Evolutionary conservation across 2,329 filamentous ascomycete genomes (phyloP), one percentile per base, ranked within the genome.

Genomic region (Stachybotrys elegans): DNA sequence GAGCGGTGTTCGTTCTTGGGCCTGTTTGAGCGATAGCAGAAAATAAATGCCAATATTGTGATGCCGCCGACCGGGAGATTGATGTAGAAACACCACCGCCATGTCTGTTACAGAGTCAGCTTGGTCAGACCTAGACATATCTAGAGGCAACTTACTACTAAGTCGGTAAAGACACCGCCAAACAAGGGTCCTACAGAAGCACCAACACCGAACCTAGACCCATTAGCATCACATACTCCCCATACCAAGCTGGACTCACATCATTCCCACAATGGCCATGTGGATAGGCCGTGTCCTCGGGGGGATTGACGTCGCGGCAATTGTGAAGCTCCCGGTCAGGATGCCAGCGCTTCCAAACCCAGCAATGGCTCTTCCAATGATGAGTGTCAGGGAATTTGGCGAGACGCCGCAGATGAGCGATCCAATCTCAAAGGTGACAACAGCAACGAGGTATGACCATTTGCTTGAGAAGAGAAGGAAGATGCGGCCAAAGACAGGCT

Each of bases 361-460:
- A 44, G 62, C 62, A 27, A 71, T 60, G 16, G 61, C 67, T 27
- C 69, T 58, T 11, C 68, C 70, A 16, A 70, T 47, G 44, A 76
- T 73, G 16, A 75, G 48, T 19, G 65, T 62, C 48, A 66, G 52
- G 55, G 69, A 69, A 22, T 47, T 62, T 2, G 61, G 62, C 2
- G 68, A 65, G 1, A 55, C 67, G 23, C 67, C 69, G 42, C 68
- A 71, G 5, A 67, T 45, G 13, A 62, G 56, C 32, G 47, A 53
- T 27, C 58, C 57, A 14, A 52, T 44, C 40, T 50, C 48, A 43
- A 59, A 59, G 9, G 56, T 20, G 27, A 56, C 9, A 20, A 58
- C 42, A n/a, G 41, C 35, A 38, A 44, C n/a, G 31, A 55, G 20
- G 37, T 56, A 62, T 1, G 69, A 45, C 57, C 56, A 67, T 50